Conservation (phyloP, 2,329 filamentous ascomycete genomes). For the Fusarium armeniacum region DNA sequence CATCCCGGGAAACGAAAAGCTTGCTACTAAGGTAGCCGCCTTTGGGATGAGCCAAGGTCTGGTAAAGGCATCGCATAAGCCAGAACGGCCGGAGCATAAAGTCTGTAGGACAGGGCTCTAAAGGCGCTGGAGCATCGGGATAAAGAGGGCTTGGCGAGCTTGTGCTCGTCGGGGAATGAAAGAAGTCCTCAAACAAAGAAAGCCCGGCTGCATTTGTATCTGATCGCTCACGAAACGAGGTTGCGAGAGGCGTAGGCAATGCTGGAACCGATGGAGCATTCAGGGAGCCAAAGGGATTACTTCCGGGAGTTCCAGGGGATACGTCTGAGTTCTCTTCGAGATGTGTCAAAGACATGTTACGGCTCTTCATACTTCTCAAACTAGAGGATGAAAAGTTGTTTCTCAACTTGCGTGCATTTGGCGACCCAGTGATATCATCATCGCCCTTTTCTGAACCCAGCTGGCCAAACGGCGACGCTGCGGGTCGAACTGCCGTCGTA, state of each 20-base stretch:
- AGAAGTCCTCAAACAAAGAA: constrained; percentile 86
- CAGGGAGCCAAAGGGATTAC: constrained; percentile 72
- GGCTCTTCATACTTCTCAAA: constrained; percentile 77
- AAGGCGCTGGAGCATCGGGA: constrained; percentile 76
- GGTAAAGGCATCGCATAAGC: constrained; percentile 95
- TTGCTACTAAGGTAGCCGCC: constrained; percentile 93
- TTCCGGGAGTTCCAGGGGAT: constrained; percentile 81
- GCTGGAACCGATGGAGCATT: constrained; percentile 67
- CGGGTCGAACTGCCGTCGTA: constrained; percentile 33
- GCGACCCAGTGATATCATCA: constrained; percentile 64
- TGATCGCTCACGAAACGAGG: constrained; percentile 71
- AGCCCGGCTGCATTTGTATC: constrained; percentile 73
- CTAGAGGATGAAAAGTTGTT: constrained; percentile 81
- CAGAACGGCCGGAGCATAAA: constrained; percentile 94
- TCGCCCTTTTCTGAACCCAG: constrained; percentile 55
- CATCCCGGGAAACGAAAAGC: constrained; percentile 91
- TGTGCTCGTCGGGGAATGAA: constrained; percentile 76
- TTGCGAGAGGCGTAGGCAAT: constrained; percentile 76
- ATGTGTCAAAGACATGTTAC: constrained; percentile 78
- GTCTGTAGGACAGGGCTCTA: constrained; percentile 93
- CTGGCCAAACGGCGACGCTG: constrained; percentile 54
- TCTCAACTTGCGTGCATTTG: constrained; percentile 63
- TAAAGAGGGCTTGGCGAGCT: constrained; percentile 75
- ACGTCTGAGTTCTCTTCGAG: constrained; percentile 73
- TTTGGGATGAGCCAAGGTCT: constrained; percentile 90